A percentile compares a stretch with the other conserved stretches of the same genome.
phyloP scores from a whole-genome alignment of 2,329 filamentous ascomycete species.

The Mycogone perniciosa region DNA sequence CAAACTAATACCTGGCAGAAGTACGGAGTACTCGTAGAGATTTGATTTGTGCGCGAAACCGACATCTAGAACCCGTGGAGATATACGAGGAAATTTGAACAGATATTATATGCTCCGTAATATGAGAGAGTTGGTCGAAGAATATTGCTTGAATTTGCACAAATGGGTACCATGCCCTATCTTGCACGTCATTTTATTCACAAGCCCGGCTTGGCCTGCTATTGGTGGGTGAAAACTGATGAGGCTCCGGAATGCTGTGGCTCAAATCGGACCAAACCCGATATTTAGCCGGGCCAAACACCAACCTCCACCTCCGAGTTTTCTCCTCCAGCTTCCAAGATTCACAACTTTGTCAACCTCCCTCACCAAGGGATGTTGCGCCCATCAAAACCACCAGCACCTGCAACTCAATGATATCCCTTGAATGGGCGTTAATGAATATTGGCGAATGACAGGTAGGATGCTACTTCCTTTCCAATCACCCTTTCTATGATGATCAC shows the following conservation, averaged over 20 bases:
- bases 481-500: constrained; percentile 37
- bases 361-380: not conserved
- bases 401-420: not conserved
- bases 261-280: not conserved
- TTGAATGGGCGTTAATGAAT: not conserved
- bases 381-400: not conserved
- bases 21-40: too few relatives aligned
- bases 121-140: too few relatives aligned
- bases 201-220: not conserved
- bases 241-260: not conserved
- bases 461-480: not conserved
- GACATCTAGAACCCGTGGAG: too few relatives aligned
- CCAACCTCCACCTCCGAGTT: constrained; percentile 5
- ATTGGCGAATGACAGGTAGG: constrained; percentile 17
- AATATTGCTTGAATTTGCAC: too few relatives aligned
- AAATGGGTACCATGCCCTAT: too few relatives aligned
- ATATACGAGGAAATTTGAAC: too few relatives aligned
- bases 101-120: too few relatives aligned
- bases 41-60: too few relatives aligned
- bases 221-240: not conserved
- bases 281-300: constrained; percentile 2
- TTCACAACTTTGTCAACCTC: not conserved
- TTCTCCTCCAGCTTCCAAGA: constrained; percentile 3
- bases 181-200: too few relatives aligned
- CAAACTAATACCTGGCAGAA: too few relatives aligned